phyloP scores from a whole-genome alignment of 2,329 filamentous ascomycete genomes.

The Pseudogymnoascus sp. region DNA sequence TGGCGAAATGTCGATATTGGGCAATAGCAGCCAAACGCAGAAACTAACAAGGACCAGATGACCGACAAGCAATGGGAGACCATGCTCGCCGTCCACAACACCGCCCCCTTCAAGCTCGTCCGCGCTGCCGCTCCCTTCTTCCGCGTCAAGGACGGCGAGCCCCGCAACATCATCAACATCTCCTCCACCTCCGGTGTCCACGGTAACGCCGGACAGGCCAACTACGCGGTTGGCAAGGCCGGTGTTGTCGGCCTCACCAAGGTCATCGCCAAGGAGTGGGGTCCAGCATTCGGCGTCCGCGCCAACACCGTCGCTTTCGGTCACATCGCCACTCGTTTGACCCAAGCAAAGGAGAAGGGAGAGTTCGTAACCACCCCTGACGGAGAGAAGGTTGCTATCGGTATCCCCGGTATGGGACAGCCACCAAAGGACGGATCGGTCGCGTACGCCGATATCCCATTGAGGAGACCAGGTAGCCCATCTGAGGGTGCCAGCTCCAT shows the following conservation, averaged over 20 bases:
- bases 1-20: background rate
- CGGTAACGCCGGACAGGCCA: conserved; percentile 85
- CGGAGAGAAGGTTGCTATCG: conserved; percentile 65
- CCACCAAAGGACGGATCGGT: conserved; percentile 34
- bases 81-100: conserved; percentile 75
- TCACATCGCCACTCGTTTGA: conserved; percentile 70
- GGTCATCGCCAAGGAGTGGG: conserved; percentile 90
- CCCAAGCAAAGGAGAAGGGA: conserved; percentile 75
- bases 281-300: conserved; percentile 71
- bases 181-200: conserved; percentile 73
- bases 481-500: conserved; percentile 74
- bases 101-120: conserved; percentile 76
- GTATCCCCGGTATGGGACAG: conserved; percentile 58
- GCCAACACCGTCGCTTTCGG: conserved; percentile 82
- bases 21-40: background rate
- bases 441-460: conserved; percentile 62
- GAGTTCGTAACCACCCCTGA: conserved; percentile 69
- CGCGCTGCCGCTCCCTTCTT: conserved; percentile 78
- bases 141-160: conserved; percentile 73
- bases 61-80: conserved; percentile 88
- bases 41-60: conserved; percentile 40
- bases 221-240: conserved; percentile 80
- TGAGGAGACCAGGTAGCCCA: conserved; percentile 67
- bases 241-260: conserved; percentile 77
- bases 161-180: conserved; percentile 75